Evolutionary conservation across 2,329 filamentous ascomycete species (phyloP).

Genomic region (Emericellopsis atlantica): DNA sequence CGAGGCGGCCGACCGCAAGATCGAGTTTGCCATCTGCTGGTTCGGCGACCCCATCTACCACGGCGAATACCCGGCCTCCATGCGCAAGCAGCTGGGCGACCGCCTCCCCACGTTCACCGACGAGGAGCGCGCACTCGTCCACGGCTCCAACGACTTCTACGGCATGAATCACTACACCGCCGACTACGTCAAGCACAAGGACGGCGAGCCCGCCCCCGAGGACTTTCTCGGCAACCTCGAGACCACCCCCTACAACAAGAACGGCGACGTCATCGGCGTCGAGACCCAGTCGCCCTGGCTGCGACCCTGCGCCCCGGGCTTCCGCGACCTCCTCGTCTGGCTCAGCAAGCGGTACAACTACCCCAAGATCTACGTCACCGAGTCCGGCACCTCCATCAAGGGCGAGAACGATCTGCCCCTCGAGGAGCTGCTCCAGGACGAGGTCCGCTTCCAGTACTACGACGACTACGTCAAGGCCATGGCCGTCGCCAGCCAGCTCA

Average conservation of each 20-base stretch:
- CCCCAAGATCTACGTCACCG: constrained; percentile 76
- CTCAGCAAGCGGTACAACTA: constrained; percentile 62
- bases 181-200: constrained; percentile 70
- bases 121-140: constrained; percentile 61
- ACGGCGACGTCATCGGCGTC: constrained; percentile 61
- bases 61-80: constrained; percentile 72
- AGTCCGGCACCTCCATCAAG: constrained; percentile 78
- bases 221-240: constrained; percentile 71
- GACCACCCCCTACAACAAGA: constrained; percentile 56
- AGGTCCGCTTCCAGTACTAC: constrained; percentile 74
- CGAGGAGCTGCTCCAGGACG: constrained; percentile 64
- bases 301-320: constrained; percentile 61
- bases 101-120: constrained; percentile 63
- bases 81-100: constrained; percentile 68
- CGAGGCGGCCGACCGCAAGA: constrained; percentile 65
- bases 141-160: constrained; percentile 87
- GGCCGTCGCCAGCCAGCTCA: constrained; percentile 56
- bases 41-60: constrained; percentile 82
- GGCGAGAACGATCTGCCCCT: constrained; percentile 65
- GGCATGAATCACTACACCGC: constrained; percentile 92
- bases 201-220: constrained; percentile 42
- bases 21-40: constrained; percentile 81
- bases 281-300: constrained; percentile 79
- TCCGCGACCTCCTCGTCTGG: constrained; percentile 67
- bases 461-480: constrained; percentile 64